Evolutionary conservation across 495 filamentous ascomycete species (phyloP).

Genomic region (Trypethelium eluteriae): DNA sequence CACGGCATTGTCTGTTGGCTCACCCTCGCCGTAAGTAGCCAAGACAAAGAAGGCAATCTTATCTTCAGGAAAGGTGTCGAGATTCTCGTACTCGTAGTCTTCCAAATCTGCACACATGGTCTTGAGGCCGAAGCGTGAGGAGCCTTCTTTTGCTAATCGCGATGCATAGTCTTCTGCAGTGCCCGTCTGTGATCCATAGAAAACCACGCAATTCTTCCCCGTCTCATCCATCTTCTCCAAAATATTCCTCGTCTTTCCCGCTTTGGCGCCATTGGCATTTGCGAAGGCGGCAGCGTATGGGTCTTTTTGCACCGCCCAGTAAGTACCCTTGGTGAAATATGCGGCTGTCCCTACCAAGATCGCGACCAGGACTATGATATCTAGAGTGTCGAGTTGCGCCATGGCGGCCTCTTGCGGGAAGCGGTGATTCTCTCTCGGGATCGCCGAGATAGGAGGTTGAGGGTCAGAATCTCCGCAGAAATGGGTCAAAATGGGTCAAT

Average conservation of each 20-base stretch:
- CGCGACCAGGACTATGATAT: conserved; percentile 78
- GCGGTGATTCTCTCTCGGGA: neutral
- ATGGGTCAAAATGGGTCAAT: neutral
- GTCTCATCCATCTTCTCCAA: conserved; percentile 92
- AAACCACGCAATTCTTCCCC: conserved; percentile 94
- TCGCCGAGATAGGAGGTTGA: neutral
- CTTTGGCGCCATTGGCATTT: conserved; percentile 60
- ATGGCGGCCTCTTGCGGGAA: conserved; percentile 42
- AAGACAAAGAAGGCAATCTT: conserved; percentile 93
- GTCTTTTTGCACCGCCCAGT: conserved; percentile 82
- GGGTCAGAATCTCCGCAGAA: neutral
- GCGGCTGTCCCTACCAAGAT: conserved; percentile 81
- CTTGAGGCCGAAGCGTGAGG: conserved; percentile 90
- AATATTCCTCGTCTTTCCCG: conserved; percentile 86
- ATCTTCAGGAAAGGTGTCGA: conserved; percentile 80
- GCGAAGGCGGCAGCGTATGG: conserved; percentile 70
- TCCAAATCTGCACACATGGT: conserved; percentile 98
- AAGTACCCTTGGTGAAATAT: conserved; percentile 94
- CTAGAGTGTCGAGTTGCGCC: conserved; percentile 93
- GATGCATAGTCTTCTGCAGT: conserved; percentile 99
- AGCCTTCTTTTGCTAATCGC: conserved; percentile 93
- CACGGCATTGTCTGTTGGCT: conserved; percentile 97
- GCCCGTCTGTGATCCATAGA: conserved; percentile 97
- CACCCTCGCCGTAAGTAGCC: conserved; percentile 95
- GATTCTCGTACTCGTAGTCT: conserved; percentile 94